Evolutionary conservation across 2,329 filamentous ascomycete genomes (phyloP).

Genomic region (Onygenales sp.): DNA sequence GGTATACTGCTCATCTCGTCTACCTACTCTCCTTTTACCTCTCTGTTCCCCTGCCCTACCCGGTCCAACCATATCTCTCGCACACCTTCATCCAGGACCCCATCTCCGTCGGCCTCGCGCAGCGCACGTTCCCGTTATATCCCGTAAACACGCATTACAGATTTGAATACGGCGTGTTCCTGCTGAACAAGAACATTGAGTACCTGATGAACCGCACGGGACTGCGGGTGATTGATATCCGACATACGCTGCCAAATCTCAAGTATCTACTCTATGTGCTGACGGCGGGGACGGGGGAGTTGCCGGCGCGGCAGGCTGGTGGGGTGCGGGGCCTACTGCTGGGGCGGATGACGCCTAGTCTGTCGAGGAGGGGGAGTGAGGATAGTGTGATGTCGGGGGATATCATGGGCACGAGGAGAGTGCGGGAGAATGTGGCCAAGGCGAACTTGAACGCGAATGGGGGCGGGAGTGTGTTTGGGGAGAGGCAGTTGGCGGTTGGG

Average conservation of each 20-base stretch:
- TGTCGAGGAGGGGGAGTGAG: constrained; percentile 31
- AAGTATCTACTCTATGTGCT: constrained; percentile 88
- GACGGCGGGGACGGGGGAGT: constrained; percentile 62
- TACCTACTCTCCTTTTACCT: constrained; percentile 75
- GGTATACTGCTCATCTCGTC: constrained; percentile 67
- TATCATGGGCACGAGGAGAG: background rate
- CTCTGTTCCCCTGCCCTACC: constrained; percentile 68
- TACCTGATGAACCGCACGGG: constrained; percentile 55
- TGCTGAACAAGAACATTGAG: constrained; percentile 95
- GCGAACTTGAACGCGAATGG: background rate
- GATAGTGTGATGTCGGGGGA: constrained; percentile 21
- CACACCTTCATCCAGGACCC: constrained; percentile 67
- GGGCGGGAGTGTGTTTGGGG: background rate
- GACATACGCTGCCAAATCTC: constrained; percentile 85
- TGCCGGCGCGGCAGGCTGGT: constrained; percentile 47
- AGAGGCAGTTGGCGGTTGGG: background rate
- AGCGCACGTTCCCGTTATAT: constrained; percentile 73
- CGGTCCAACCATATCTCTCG: constrained; percentile 62
- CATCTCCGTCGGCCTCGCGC: constrained; percentile 46
- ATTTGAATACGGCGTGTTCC: constrained; percentile 91
- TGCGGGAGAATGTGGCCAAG: constrained; percentile 2
- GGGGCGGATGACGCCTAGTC: constrained; percentile 21
- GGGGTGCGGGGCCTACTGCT: constrained; percentile 40
- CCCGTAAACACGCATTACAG: constrained; percentile 68
- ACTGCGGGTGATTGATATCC: constrained; percentile 74